Conservation (phyloP, 1,139 yeast genomes). For the Protomyces gravidus region DNA sequence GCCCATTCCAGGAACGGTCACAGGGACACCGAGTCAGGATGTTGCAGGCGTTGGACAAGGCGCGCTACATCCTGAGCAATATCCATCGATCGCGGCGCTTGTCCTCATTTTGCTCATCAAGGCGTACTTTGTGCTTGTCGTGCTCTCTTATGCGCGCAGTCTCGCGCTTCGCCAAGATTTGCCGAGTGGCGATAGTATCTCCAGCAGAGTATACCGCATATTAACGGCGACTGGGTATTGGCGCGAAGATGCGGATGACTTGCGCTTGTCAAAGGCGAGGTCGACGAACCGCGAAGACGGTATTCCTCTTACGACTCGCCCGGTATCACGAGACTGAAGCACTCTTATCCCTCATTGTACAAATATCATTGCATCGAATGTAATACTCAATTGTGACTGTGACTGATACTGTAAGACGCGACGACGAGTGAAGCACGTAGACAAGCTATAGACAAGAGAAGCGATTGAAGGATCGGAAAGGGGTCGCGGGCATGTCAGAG, state of each 20-base stretch:
- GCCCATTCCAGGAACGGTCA: conserved; percentile 3
- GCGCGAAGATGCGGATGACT: not conserved
- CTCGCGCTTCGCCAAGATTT: conserved; percentile 28
- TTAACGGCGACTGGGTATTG: not conserved
- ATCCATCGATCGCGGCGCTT: conserved; percentile 34
- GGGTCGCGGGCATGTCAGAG: not conserved
- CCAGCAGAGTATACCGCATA: not conserved
- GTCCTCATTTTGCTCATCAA: conserved; percentile 32
- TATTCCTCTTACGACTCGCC: not conserved
- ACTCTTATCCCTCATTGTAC: too few species aligned
- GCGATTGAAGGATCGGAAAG: not conserved
- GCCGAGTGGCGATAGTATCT: not conserved
- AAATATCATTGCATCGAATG: too few species aligned
- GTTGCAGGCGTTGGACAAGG: conserved; percentile 14
- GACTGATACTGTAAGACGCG: not conserved
- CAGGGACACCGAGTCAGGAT: conserved; percentile 23
- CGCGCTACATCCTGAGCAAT: conserved; percentile 35
- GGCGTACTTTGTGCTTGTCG: conserved; percentile 34
- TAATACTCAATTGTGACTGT: not conserved
- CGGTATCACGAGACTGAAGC: not conserved
- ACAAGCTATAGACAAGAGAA: too few species aligned
- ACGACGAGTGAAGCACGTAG: not conserved
- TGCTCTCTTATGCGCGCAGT: conserved; percentile 34
- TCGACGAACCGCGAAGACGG: not conserved
- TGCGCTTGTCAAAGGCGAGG: not conserved